phyloP scores from a whole-genome alignment of 345 rosid species.

The Limnanthes douglasii region DNA sequence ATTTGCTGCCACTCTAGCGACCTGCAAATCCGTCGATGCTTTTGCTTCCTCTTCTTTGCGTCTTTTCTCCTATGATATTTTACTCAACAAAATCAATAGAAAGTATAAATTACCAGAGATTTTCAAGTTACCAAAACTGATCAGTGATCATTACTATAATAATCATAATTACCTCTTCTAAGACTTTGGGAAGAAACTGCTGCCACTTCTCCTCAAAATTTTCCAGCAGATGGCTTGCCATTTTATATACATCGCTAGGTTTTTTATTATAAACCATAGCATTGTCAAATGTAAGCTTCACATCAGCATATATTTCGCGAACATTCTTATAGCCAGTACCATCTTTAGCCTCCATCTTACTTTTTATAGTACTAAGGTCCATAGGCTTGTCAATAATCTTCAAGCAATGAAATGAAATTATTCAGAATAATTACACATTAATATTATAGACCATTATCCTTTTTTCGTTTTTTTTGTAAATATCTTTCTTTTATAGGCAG shows the following conservation, averaged over 20 bases:
- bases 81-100: conserved; percentile 3
- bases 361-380: conserved; percentile 82
- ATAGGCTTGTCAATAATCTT: conserved; percentile 88
- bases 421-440: conserved; percentile 1
- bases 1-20: conserved; percentile 62
- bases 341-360: conserved; percentile 79
- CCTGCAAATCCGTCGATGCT: conserved; percentile 44
- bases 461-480: too few relatives aligned
- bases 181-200: conserved; percentile 63
- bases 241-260: conserved; percentile 45
- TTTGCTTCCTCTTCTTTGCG: conserved; percentile 48
- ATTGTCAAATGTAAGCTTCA: conserved; percentile 71
- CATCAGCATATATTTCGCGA: conserved; percentile 64
- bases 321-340: conserved; percentile 73
- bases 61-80: conserved; percentile 41
- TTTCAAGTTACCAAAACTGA: conserved; percentile 3
- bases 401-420: conserved; percentile 7
- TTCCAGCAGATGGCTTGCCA: conserved; percentile 72
- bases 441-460: too few relatives aligned
- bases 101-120: conserved; percentile 4
- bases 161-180: conserved; percentile 44
- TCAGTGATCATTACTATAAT: conserved; percentile 1
- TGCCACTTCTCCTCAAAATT: conserved; percentile 89
- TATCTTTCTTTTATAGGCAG: too few relatives aligned
- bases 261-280: conserved; percentile 94